Conservation (phyloP, 306 rosid species). For the Aeschynomene evenia region DNA sequence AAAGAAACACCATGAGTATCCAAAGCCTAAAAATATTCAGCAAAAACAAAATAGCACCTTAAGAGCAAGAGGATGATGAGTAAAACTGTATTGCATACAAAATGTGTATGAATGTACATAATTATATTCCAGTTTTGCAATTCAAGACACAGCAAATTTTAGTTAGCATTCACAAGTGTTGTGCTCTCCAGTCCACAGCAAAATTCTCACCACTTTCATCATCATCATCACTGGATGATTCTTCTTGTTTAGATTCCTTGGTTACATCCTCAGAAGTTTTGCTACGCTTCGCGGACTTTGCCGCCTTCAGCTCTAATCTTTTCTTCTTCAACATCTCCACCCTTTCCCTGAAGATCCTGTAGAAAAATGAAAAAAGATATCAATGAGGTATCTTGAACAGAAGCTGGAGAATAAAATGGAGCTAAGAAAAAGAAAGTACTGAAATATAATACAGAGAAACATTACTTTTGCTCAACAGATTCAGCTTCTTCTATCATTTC, state of each 20-base stretch:
- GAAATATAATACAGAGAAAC: slow-evolving; percentile 7
- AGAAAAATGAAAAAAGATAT: slow-evolving; percentile 1
- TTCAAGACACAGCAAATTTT: slow-evolving; percentile 6
- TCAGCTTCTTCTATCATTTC: slow-evolving; percentile 89
- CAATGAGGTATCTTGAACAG: background rate
- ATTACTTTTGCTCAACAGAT: slow-evolving; percentile 78
- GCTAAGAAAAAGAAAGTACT: background rate
- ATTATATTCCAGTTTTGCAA: slow-evolving; percentile 17
- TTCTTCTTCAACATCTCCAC: slow-evolving; percentile 74
- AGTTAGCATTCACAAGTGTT: slow-evolving; percentile 55
- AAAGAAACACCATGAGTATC: background rate
- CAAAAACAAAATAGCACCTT: background rate
- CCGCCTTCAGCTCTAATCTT: slow-evolving; percentile 64
- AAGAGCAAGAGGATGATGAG: background rate
- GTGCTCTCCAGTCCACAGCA: slow-evolving; percentile 97
- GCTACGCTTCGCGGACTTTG: slow-evolving; percentile 48
- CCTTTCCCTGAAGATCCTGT: slow-evolving; percentile 61
- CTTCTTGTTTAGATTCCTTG: slow-evolving; percentile 47
- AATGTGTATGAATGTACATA: slow-evolving; percentile 1
- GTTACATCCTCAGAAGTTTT: slow-evolving; percentile 39
- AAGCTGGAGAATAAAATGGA: slow-evolving; percentile 8
- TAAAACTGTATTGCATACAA: slow-evolving; percentile 18
- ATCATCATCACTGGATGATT: slow-evolving; percentile 75
- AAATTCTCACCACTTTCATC: slow-evolving; percentile 69
- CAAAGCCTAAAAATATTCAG: slow-evolving; percentile 12